Conservation (phyloP, 257 asterid species). For the Solanum megistacrolobum region DNA sequence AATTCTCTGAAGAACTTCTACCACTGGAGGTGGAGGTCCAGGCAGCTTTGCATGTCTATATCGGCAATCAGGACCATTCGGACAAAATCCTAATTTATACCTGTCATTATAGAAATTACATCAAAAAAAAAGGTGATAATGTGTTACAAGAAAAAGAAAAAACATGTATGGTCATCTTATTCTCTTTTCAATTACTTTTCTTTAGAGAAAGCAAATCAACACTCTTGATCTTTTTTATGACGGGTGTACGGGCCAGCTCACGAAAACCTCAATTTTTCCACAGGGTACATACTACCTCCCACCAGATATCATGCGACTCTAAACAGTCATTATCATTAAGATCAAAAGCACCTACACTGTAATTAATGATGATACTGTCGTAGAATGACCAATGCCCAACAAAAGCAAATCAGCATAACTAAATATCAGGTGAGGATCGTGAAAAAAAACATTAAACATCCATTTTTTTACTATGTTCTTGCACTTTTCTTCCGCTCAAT, state of each 20-base stretch:
- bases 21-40: conserved; percentile 94
- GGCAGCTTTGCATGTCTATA: conserved; percentile 94
- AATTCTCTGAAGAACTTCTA: conserved; percentile 90
- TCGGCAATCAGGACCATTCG: conserved; percentile 95
- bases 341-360: background rate
- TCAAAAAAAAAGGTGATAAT: background rate
- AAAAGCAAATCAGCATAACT: background rate
- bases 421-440: background rate
- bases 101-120: conserved; percentile 24
- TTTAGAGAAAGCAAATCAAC: background rate
- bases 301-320: background rate
- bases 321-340: background rate
- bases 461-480: background rate
- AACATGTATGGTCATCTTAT: background rate
- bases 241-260: background rate
- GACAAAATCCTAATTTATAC: conserved; percentile 97
- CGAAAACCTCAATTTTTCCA: background rate
- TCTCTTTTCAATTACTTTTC: background rate
- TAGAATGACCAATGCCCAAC: background rate
- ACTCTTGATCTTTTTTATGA: background rate
- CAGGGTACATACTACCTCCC: background rate
- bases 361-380: background rate
- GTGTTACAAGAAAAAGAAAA: background rate
- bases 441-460: background rate
- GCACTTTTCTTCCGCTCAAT: background rate